These are phyloP conservation scores for Beauveria brongniartii DNA, from an alignment of 2,329 filamentous ascomycete species.

Conservation along the genomic window DNA sequence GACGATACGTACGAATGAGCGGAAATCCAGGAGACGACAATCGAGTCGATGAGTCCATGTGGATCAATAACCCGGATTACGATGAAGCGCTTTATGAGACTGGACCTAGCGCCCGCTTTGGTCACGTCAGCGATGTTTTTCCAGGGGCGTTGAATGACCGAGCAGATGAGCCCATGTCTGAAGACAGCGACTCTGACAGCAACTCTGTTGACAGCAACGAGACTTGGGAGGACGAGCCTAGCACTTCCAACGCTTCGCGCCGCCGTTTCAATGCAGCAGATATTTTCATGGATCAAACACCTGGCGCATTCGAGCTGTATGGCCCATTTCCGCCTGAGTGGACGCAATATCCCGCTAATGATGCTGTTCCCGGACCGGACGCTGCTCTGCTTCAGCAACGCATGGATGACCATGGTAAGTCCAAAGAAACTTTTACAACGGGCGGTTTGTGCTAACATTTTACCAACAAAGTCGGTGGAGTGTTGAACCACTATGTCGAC, in stretches of 20 bases:
- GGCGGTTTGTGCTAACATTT: not conserved
- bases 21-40: not conserved
- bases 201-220: not conserved
- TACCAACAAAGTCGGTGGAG: not conserved
- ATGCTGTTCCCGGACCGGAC: not conserved
- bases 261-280: not conserved
- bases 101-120: not conserved
- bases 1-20: constrained; percentile 6
- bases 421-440: too few relatives aligned
- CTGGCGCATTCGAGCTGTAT: not conserved
- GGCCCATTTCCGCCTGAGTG: not conserved
- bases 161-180: not conserved
- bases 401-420: not conserved
- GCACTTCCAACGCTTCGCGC: not conserved
- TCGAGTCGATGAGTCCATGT: not conserved
- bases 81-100: not conserved
- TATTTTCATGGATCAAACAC: not conserved
- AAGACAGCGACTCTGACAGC: not conserved
- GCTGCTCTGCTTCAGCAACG: not conserved
- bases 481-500: not conserved
- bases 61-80: not conserved
- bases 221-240: not conserved
- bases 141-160: not conserved
- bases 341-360: not conserved
- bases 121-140: not conserved